A percentile compares a stretch with the other conserved stretches of the same genome.
phyloP scores from a whole-genome alignment of 1,284 basidiomycete species.

The Serendipita sp. region DNA sequence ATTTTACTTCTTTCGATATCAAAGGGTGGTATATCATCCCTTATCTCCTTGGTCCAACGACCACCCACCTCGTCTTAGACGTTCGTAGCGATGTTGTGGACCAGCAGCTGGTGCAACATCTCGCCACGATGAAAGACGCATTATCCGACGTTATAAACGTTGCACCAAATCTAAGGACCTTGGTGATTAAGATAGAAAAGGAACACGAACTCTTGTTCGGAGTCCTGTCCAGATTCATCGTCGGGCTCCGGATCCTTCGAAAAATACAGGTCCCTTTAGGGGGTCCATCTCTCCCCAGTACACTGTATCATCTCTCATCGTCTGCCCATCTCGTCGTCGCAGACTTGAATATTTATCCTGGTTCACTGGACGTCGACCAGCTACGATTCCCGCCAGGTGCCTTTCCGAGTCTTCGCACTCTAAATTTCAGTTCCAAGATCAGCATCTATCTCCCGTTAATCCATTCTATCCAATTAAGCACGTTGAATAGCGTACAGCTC shows the following conservation, averaged over 20 bases:
- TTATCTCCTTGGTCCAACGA: not conserved
- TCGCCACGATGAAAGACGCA: not conserved
- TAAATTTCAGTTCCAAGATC: not conserved
- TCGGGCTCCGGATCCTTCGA: not conserved
- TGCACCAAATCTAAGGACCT: not conserved
- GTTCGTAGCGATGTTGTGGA: not conserved
- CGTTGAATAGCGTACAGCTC: not conserved
- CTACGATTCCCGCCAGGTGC: not conserved
- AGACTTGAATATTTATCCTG: not conserved
- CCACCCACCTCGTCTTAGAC: not conserved
- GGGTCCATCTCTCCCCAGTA: not conserved
- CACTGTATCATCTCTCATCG: not conserved
- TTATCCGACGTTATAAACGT: not conserved
- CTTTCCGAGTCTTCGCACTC: not conserved
- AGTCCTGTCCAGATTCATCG: not conserved
- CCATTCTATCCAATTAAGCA: not conserved
- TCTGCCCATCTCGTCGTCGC: not conserved
- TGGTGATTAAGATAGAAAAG: not conserved
- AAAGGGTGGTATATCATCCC: not conserved
- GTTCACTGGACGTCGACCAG: not conserved
- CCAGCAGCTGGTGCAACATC: not conserved
- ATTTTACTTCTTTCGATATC: not conserved
- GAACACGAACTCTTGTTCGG: not conserved
- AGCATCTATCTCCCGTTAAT: not conserved
- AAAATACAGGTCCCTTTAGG: not conserved